Evolutionary conservation across 2,329 filamentous ascomycete species (phyloP), one percentile per base, ranked within the genome.

Genomic region (Fusarium incarnatum): DNA sequence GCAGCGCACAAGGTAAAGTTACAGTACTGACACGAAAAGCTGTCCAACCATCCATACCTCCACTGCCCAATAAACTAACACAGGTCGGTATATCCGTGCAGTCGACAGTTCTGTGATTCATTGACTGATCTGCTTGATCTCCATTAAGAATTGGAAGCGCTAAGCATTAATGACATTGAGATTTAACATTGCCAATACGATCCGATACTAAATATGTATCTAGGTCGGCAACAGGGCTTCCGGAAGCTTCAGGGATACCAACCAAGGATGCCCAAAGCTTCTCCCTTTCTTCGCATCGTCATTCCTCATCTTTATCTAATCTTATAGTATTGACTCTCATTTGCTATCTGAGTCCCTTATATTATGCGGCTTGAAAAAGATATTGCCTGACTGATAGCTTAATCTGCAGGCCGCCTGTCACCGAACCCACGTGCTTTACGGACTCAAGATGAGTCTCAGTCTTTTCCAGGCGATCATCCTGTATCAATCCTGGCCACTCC

Each of bases 241-340:
- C 67, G 57, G 64, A 30, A 41, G 41, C 41, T 64, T 57, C 60
- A 56, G 50, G 41, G 30, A 55, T 41, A 55, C 20, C 18, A 52
- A 34, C 41, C 32, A 48, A 28, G 56, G 34, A 56, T 25, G 18
- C n/a, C 42, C 30, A 44, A 23, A 30, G 40, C 42, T 60, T 47
- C 45, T 71, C 54, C 61, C 56, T 71, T 68, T 53, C 30, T 47
- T 53, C 54, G n/a, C 28, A 42, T 56, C 41, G 27, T 22, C 55
- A 52, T 71, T 44, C 64, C 47, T 54, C 49, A 23, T 34, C 11
- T 53, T 37, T n/a, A 37, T 42, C 44, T 34, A 20, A 60, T 71
- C 37, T 44, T 37, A 50, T 13, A 50, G 22, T 44, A 18, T 45
- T 50, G 48, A 23, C 44, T 49, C 44, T 28, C 50, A 37, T 44